Conservation (phyloP, 495 filamentous ascomycete species). For the Aspergillus egyptiacus region DNA sequence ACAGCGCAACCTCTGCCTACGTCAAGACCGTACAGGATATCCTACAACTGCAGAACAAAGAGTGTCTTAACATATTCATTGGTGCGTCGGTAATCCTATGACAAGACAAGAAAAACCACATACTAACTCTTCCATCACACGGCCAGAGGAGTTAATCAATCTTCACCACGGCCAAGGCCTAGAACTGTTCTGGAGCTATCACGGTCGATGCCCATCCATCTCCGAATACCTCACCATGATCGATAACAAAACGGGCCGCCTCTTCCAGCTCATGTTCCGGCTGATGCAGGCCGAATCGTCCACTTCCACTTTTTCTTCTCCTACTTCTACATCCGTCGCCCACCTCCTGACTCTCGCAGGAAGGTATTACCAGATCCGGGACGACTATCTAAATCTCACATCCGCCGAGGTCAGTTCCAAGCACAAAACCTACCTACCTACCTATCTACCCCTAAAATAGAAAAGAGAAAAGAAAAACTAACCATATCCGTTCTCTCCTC, state of each 20-base stretch:
- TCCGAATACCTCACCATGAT: slow-evolving; percentile 20
- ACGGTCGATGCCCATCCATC: slow-evolving; percentile 16
- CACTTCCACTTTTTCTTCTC: neutral
- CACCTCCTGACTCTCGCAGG: slow-evolving; percentile 22
- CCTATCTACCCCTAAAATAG: too few relatives aligned
- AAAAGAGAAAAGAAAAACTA: too few relatives aligned
- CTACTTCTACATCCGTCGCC: slow-evolving; percentile 3
- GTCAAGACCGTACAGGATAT: slow-evolving; percentile 75
- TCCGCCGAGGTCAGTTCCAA: slow-evolving; percentile 3
- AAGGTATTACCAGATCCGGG: slow-evolving; percentile 30
- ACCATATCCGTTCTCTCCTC: neutral
- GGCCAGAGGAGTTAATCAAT: slow-evolving; percentile 10
- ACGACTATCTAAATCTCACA: slow-evolving; percentile 34
- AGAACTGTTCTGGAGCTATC: slow-evolving; percentile 30
- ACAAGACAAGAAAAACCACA: too few relatives aligned
- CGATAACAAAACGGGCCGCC: slow-evolving; percentile 32
- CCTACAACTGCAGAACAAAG: slow-evolving; percentile 56
- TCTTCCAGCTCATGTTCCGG: slow-evolving; percentile 25
- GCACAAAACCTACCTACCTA: too few relatives aligned
- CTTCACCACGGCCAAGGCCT: slow-evolving; percentile 26
- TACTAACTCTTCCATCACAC: too few relatives aligned
- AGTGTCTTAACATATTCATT: slow-evolving; percentile 33
- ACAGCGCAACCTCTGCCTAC: slow-evolving; percentile 86
- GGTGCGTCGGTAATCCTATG: too few relatives aligned
- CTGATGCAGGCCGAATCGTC: slow-evolving; percentile 20